Conservation (phyloP, 352 stramenopile species). For the Phytopythium sindhum region DNA sequence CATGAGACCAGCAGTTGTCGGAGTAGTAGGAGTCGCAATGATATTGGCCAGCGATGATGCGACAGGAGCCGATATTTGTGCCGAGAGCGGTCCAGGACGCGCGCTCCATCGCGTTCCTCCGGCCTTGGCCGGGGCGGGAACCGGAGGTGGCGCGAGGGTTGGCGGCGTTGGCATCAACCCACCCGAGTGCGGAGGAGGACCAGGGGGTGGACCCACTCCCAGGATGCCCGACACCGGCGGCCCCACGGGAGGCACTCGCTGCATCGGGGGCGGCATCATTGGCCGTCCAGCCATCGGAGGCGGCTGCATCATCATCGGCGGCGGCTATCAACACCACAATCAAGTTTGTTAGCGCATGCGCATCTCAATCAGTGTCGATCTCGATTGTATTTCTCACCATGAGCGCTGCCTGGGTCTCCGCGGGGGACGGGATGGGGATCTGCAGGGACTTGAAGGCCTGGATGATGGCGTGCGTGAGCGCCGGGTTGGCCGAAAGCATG, state of each 20-base stretch:
- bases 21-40: neutral
- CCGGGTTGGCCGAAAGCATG: slow-evolving; percentile 71
- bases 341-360: neutral
- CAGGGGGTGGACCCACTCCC: slow-evolving; percentile 36
- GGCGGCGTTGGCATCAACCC: slow-evolving; percentile 17
- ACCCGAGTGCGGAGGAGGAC: slow-evolving; percentile 15
- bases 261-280: slow-evolving; percentile 31
- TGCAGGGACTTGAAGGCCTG: slow-evolving; percentile 84
- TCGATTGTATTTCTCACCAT: slow-evolving; percentile 13
- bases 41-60: slow-evolving; percentile 5
- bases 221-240: slow-evolving; percentile 36
- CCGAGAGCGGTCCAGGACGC: slow-evolving; percentile 44
- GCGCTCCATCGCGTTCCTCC: slow-evolving; percentile 63
- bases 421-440: slow-evolving; percentile 66
- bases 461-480: slow-evolving; percentile 80
- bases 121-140: slow-evolving; percentile 33
- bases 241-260: slow-evolving; percentile 24
- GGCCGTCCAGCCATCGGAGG: slow-evolving; percentile 18
- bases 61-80: slow-evolving; percentile 21
- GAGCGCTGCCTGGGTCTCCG: slow-evolving; percentile 52
- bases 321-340: neutral
- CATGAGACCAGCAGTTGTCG: neutral
- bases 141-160: slow-evolving; percentile 9
- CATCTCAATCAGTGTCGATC: neutral
- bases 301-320: slow-evolving; percentile 30